Conservation (phyloP, 352 stramenopile species). For the Pythium volutum region DNA sequence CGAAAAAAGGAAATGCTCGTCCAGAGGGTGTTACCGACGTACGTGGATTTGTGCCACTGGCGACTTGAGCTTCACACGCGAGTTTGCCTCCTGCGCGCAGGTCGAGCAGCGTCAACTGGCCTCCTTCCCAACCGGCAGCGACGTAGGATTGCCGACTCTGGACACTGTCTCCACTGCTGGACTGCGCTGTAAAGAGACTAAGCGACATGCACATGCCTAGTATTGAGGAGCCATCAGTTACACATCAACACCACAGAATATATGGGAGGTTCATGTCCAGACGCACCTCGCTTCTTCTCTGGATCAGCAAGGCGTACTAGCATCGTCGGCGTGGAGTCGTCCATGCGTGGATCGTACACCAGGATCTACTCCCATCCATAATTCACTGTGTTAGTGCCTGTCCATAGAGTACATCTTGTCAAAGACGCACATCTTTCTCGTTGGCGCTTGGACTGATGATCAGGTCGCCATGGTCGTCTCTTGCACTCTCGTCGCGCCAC, state of each 20-base stretch:
- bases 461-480: conserved; percentile 2
- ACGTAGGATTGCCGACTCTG: conserved; percentile 34
- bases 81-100: conserved; percentile 48
- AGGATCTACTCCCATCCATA: conserved; percentile 19
- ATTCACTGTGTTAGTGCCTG: background rate
- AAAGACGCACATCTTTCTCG: conserved; percentile 23
- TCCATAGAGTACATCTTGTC: too few relatives aligned
- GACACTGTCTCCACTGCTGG: conserved; percentile 8
- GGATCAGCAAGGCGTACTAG: conserved; percentile 8
- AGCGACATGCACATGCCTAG: conserved; percentile 48
- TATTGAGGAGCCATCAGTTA: too few relatives aligned
- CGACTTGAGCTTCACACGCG: conserved; percentile 47
- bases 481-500: conserved; percentile 3
- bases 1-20: too few relatives aligned
- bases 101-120: conserved; percentile 64
- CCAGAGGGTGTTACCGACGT: conserved; percentile 17
- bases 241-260: too few relatives aligned
- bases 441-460: conserved; percentile 22
- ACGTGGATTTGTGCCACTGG: conserved; percentile 47
- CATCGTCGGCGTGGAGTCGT: conserved; percentile 17
- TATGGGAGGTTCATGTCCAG: too few relatives aligned
- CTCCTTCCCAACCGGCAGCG: conserved; percentile 66
- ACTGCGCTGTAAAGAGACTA: conserved; percentile 28
- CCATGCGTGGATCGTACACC: conserved; percentile 22
- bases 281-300: conserved; percentile 22